These are phyloP conservation scores for Tirmania nivea DNA, from an alignment of 495 filamentous ascomycete species.

Conservation along the genomic window DNA sequence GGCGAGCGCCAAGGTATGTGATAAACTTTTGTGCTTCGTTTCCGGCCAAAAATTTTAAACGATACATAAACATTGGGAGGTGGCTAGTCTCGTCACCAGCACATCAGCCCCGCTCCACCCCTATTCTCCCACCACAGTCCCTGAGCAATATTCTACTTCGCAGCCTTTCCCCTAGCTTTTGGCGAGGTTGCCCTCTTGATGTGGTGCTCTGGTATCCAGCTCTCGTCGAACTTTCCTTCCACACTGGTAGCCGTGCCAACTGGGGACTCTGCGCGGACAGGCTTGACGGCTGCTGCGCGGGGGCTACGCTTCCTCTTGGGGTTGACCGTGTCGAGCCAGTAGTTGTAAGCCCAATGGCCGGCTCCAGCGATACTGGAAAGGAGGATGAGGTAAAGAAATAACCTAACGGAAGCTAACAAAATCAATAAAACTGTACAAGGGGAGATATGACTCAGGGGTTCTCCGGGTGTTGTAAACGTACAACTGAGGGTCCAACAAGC, in stretches of 20 bases:
- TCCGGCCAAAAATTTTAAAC: no score
- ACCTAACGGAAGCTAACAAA: conserved; percentile 26
- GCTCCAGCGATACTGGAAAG: conserved; percentile 51
- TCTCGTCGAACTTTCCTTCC: conserved; percentile 47
- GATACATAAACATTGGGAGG: no score
- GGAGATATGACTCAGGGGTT: not conserved
- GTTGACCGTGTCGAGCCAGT: conserved; percentile 91
- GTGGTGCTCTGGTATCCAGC: conserved; percentile 86
- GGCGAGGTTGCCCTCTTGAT: conserved; percentile 71
- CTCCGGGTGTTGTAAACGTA: conserved; percentile 25
- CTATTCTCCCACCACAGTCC: no score
- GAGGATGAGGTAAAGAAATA: conserved; percentile 95
- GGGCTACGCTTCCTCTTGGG: conserved; percentile 58
- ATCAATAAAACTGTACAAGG: not conserved
- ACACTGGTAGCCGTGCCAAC: not conserved
- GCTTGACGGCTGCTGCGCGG: not conserved
- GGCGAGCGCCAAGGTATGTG: no score
- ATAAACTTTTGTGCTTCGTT: no score
- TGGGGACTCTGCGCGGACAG: conserved; percentile 2
- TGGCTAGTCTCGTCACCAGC: no score
- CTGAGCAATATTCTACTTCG: not conserved
- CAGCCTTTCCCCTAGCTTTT: conserved; percentile 6
- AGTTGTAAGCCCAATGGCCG: conserved; percentile 90
- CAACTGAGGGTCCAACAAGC: conserved; percentile 93
- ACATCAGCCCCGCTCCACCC: no score